Conservation (phyloP, 2,329 filamentous ascomycete species). For the Fusarium subglutinans region DNA sequence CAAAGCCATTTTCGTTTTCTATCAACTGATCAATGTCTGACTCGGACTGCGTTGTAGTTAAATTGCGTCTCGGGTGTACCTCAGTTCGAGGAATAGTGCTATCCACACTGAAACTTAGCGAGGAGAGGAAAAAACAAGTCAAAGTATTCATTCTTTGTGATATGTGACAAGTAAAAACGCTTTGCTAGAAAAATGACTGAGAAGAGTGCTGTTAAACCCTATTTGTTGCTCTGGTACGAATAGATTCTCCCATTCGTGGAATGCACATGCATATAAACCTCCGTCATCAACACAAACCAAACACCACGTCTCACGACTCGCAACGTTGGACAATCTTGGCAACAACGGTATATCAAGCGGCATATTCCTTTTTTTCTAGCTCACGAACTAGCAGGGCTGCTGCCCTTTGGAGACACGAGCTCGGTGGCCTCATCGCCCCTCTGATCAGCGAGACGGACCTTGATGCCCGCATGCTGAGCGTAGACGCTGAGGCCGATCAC, state of each 20-base stretch:
- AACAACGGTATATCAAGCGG: not conserved
- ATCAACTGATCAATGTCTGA: not conserved
- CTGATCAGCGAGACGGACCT: slow-evolving; percentile 48
- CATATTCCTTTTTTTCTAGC: not conserved
- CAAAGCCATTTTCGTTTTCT: not conserved
- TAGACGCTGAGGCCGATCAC: slow-evolving; percentile 53
- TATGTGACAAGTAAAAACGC: not conserved
- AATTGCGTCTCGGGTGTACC: slow-evolving; percentile 3
- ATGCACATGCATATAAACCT: not conserved
- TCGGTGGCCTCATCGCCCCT: slow-evolving; percentile 41
- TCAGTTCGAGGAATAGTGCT: slow-evolving; percentile 1
- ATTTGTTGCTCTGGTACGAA: not conserved
- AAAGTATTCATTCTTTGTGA: not conserved
- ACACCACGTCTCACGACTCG: not conserved
- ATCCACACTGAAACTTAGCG: not conserved
- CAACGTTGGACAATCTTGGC: not conserved
- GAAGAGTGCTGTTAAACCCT: not conserved
- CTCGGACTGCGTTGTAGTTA: slow-evolving; percentile 1
- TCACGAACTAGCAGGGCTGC: slow-evolving; percentile 8
- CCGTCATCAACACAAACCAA: not conserved
- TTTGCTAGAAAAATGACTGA: not conserved
- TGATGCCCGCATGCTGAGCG: slow-evolving; percentile 47
- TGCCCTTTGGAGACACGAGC: slow-evolving; percentile 25
- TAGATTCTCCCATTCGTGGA: slow-evolving; percentile 1
- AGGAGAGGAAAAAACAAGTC: not conserved